Evolutionary conservation across 1,284 basidiomycete genomes (phyloP).

Genomic region (Crucibulum cyathiforme): DNA sequence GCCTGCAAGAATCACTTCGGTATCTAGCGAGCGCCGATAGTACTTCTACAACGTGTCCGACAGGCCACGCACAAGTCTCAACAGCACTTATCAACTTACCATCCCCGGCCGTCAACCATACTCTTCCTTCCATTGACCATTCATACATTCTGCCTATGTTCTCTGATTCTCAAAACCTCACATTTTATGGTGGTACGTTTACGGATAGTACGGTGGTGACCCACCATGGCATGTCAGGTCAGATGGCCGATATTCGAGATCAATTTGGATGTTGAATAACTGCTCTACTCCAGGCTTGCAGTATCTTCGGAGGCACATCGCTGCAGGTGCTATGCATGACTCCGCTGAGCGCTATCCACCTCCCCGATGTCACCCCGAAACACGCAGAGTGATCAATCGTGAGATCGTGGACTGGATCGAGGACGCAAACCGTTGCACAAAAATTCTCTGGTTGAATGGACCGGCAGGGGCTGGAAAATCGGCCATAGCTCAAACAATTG

Average conservation of each 20-base stretch:
- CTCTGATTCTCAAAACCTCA: background rate
- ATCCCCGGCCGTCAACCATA: too few relatives aligned
- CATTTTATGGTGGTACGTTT: background rate
- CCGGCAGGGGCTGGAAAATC: conserved; percentile 14
- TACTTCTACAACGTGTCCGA: too few relatives aligned
- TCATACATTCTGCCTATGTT: background rate
- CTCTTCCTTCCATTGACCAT: too few relatives aligned
- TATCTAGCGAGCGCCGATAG: too few relatives aligned
- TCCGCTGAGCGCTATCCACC: background rate
- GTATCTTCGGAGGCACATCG: background rate
- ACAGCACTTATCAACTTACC: too few relatives aligned
- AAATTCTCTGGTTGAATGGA: background rate
- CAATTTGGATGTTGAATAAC: background rate
- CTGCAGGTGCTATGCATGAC: background rate
- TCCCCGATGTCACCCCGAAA: background rate
- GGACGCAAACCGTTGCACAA: background rate
- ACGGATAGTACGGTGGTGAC: background rate
- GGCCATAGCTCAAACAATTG: conserved; percentile 19
- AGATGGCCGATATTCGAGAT: background rate
- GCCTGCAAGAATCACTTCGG: too few relatives aligned
- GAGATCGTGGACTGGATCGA: background rate
- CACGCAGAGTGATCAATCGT: background rate
- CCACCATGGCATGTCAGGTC: background rate
- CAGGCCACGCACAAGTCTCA: too few relatives aligned
- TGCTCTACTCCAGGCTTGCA: background rate